These are phyloP conservation scores for Curvularia spicifera DNA, from an alignment of 2,329 filamentous ascomycete genomes.

Conservation along the genomic window DNA sequence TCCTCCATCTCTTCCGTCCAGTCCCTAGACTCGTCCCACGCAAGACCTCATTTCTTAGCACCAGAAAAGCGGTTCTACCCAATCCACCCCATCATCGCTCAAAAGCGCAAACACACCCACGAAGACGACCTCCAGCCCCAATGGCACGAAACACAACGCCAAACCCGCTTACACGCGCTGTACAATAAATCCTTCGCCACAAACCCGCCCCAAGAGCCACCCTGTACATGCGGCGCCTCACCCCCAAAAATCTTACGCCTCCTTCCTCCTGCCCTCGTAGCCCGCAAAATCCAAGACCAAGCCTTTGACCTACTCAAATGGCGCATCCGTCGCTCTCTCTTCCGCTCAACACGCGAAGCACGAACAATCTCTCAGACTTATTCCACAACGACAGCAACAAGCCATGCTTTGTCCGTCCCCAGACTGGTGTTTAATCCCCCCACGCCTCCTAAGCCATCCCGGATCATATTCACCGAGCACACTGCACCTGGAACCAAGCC, in stretches of 20 bases:
- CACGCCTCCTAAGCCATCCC: not conserved
- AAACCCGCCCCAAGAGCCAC: not conserved
- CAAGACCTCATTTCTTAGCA: not conserved
- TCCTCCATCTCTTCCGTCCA: not conserved
- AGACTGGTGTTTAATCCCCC: not conserved
- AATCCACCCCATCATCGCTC: not conserved
- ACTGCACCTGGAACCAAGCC: not conserved
- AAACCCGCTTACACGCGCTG: not conserved
- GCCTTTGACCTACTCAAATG: slow-evolving; percentile 3
- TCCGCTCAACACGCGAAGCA: not conserved
- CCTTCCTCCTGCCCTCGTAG: not conserved
- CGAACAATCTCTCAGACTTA: not conserved
- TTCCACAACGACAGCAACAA: not conserved
- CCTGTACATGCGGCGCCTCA: not conserved
- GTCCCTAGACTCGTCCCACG: not conserved
- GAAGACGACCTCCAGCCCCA: not conserved
- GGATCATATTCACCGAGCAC: not conserved
- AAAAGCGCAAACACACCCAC: slow-evolving; percentile 11
- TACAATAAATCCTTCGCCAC: not conserved
- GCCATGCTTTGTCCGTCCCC: not conserved
- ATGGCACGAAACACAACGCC: not conserved
- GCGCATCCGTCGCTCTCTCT: slow-evolving; percentile 5
- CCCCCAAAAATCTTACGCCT: not conserved
- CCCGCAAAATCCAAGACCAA: not conserved
- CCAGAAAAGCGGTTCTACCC: not conserved